Evolutionary conservation across 441 rosid genomes (phyloP).

Genomic region (Arabidopsis lyrata): DNA sequence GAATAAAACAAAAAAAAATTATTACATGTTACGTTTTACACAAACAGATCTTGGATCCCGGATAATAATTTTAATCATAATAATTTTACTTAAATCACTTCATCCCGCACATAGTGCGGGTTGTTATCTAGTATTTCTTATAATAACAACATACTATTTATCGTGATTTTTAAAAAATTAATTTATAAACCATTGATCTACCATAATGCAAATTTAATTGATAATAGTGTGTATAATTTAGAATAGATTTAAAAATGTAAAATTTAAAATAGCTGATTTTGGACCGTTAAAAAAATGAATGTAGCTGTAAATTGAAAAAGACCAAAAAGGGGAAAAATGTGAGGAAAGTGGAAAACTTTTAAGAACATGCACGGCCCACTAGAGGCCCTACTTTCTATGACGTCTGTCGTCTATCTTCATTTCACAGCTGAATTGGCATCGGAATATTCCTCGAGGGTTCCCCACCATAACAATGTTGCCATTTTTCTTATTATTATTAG

Average conservation of each 20-base stretch:
- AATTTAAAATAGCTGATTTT: not conserved
- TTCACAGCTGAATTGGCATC: conserved; percentile 27
- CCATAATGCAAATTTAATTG: not conserved
- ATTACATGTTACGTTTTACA: too few relatives aligned
- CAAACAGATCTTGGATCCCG: too few relatives aligned
- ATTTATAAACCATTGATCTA: not conserved
- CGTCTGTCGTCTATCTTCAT: conserved; percentile 10
- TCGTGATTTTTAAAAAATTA: not conserved
- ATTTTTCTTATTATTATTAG: conserved; percentile 9
- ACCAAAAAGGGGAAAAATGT: not conserved
- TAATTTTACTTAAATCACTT: too few relatives aligned
- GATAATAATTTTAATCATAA: too few relatives aligned
- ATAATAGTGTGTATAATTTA: not conserved
- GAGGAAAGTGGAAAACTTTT: conserved; percentile 13
- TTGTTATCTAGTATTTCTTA: too few relatives aligned
- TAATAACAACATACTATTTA: not conserved
- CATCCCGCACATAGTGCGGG: too few relatives aligned
- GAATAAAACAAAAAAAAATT: too few relatives aligned
- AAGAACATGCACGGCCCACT: conserved; percentile 26
- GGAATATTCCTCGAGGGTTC: conserved; percentile 35
- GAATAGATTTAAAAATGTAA: not conserved
- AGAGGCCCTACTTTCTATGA: conserved; percentile 20
- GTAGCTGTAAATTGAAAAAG: conserved; percentile 17
- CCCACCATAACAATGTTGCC: conserved; percentile 18
- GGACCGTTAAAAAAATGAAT: not conserved